phyloP scores from a whole-genome alignment of 2,329 filamentous ascomycete genomes.

The Penicillium sp. region DNA sequence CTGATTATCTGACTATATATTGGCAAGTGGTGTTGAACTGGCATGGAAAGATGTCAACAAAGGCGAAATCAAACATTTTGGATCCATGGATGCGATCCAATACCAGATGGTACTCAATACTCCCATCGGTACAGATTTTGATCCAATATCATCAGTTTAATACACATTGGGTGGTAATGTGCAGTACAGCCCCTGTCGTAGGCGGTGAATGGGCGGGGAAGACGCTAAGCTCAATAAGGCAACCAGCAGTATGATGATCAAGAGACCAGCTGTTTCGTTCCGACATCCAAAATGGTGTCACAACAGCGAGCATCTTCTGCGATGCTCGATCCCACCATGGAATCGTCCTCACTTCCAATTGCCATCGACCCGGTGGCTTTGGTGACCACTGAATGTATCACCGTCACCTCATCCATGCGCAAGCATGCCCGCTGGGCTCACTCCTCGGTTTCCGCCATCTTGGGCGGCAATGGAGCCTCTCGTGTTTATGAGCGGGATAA shows the following conservation, averaged over 20 bases:
- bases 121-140: accelerated
- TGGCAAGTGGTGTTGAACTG: background rate
- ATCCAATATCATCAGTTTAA: background rate
- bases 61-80: conserved; percentile 3
- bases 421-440: conserved; percentile 96
- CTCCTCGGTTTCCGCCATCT: conserved; percentile 91
- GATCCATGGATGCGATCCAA: conserved; percentile 6
- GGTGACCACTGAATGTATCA: conserved; percentile 98
- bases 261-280: conserved; percentile 30
- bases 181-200: conserved; percentile 17
- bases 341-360: conserved; percentile 59
- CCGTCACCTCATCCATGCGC: conserved; percentile 95
- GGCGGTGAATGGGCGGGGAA: conserved; percentile 25
- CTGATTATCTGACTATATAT: background rate
- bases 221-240: conserved; percentile 27
- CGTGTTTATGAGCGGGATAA: conserved; percentile 46
- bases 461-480: conserved; percentile 65
- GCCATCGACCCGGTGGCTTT: conserved; percentile 87
- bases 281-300: conserved; percentile 21
- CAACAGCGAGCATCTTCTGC: conserved; percentile 23
- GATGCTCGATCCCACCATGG: conserved; percentile 31
- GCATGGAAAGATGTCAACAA: background rate
- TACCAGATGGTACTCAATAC: conserved; percentile 2
- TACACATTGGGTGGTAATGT: conserved; percentile 6
- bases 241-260: conserved; percentile 22